phyloP scores from a whole-genome alignment of 371 early-diverging fungal species.

The Saksenaea vasiformis region DNA sequence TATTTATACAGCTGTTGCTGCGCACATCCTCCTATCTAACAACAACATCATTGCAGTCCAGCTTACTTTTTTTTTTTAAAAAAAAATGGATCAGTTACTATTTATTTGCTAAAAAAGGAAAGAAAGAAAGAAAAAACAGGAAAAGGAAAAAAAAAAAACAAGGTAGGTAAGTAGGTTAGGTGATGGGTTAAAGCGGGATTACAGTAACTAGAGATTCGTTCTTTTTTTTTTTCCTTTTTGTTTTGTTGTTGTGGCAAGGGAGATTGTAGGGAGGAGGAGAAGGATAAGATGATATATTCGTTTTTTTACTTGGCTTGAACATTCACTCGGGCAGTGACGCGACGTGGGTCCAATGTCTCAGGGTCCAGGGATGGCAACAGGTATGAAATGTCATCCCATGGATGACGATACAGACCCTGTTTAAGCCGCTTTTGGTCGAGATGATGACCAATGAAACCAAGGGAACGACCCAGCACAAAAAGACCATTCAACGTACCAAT shows the following conservation, averaged over 20 bases:
- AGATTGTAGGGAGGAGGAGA: neutral
- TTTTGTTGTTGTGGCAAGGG: neutral
- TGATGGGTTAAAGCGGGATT: no score
- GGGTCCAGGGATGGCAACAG: conserved; percentile 57
- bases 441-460: conserved; percentile 95
- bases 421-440: conserved; percentile 95
- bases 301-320: conserved; percentile 18
- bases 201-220: neutral
- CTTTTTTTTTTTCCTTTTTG: neutral
- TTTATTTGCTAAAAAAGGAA: neutral
- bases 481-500: conserved; percentile 95
- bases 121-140: neutral
- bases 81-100: no score
- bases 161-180: no score
- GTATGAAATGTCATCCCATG: conserved; percentile 96
- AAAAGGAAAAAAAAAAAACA: neutral
- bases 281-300: neutral
- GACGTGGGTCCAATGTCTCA: conserved; percentile 39
- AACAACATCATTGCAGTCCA: no score
- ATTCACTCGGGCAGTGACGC: conserved; percentile 41
- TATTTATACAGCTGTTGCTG: no score
- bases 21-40: no score
- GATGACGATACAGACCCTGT: conserved; percentile 94
- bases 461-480: conserved; percentile 91
- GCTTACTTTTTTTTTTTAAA: no score